phyloP scores from a whole-genome alignment of 495 filamentous ascomycete genomes.

The Aspergillus cristatus region DNA sequence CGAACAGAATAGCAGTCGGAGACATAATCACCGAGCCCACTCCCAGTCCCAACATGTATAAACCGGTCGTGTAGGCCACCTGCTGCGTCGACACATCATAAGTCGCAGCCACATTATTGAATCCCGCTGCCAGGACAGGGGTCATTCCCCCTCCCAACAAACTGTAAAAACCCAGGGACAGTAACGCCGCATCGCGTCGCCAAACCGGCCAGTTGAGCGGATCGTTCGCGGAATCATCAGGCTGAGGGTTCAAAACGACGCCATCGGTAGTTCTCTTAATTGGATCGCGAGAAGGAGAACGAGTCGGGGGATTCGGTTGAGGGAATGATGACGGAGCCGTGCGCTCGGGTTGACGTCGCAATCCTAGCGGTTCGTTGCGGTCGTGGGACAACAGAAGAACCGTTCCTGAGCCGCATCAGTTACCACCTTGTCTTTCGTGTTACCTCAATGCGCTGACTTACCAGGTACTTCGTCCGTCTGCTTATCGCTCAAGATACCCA shows the following conservation, averaged over 20 bases:
- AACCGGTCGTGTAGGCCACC: constrained; percentile 83
- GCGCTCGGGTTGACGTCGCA: constrained; percentile 64
- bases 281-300: constrained; percentile 29
- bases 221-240: constrained; percentile 83
- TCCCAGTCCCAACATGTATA: constrained; percentile 94
- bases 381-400: constrained; percentile 67
- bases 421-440: background rate
- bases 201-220: constrained; percentile 87
- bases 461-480: constrained; percentile 89
- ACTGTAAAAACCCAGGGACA: constrained; percentile 85
- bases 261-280: constrained; percentile 77
- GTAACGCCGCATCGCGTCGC: constrained; percentile 70
- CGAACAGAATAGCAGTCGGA: constrained; percentile 84
- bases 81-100: constrained; percentile 62
- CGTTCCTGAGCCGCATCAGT: constrained; percentile 48
- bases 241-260: constrained; percentile 86
- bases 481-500: constrained; percentile 78
- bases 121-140: constrained; percentile 82
- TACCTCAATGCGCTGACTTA: constrained; percentile 27
- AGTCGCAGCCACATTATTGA: constrained; percentile 64
- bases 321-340: constrained; percentile 71
- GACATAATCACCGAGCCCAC: constrained; percentile 75
- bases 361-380: constrained; percentile 73
- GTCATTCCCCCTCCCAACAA: constrained; percentile 93
- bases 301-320: constrained; percentile 41